Evolutionary conservation across 2,329 filamentous ascomycete species (phyloP).

Genomic region (Ceratocystis harringtonii): DNA sequence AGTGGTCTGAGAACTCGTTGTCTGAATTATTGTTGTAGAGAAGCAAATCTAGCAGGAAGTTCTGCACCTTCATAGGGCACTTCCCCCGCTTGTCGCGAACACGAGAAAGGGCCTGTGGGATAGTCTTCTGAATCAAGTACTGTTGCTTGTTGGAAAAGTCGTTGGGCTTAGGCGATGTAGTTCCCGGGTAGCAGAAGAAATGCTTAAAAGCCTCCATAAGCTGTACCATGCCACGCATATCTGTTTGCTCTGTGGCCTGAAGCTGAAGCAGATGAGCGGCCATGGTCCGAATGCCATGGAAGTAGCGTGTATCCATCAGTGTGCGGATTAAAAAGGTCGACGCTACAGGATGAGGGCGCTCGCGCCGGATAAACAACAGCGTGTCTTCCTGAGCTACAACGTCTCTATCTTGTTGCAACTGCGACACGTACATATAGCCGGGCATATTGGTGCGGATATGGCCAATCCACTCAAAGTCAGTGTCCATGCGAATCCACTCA

Average conservation of each 20-base stretch:
- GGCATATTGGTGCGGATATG: constrained; percentile 69
- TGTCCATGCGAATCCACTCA: constrained; percentile 96
- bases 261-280: constrained; percentile 65
- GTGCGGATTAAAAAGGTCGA: constrained; percentile 84
- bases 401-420: constrained; percentile 91
- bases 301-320: constrained; percentile 81
- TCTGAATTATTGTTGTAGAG: constrained; percentile 89
- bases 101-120: constrained; percentile 64
- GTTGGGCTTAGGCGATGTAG: constrained; percentile 69
- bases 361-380: constrained; percentile 55
- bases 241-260: constrained; percentile 50
- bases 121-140: constrained; percentile 72
- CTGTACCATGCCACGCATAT: constrained; percentile 70
- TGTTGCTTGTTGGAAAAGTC: constrained; percentile 78
- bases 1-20: constrained; percentile 77
- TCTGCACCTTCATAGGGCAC: constrained; percentile 63
- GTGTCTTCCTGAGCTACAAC: constrained; percentile 75
- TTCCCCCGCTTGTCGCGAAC: constrained; percentile 58
- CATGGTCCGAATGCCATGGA: constrained; percentile 77
- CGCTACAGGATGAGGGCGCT: constrained; percentile 60
- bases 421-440: constrained; percentile 94
- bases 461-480: constrained; percentile 96
- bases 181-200: constrained; percentile 70
- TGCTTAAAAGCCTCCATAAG: constrained; percentile 74
- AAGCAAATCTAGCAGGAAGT: constrained; percentile 76